Evolutionary conservation across 2,329 filamentous ascomycete genomes (phyloP).

Genomic region (Endothia cerciana): DNA sequence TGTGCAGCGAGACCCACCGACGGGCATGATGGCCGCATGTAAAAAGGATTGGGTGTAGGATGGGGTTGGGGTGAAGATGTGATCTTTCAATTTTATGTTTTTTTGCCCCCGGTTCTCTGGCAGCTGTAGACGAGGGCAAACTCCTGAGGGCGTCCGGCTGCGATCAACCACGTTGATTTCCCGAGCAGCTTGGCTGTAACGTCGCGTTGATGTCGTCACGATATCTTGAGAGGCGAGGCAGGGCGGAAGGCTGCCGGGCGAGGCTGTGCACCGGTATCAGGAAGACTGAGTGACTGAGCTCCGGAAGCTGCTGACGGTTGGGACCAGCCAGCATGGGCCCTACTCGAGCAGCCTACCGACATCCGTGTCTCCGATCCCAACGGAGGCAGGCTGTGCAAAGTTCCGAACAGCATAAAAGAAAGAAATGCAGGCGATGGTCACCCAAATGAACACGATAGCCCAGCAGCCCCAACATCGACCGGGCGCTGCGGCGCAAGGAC

Average conservation of each 20-base stretch:
- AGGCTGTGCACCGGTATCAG: neutral
- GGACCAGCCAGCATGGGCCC: neutral
- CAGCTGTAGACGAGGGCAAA: neutral
- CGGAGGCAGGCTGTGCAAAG: neutral
- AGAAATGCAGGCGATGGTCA: neutral
- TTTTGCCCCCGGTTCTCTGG: neutral
- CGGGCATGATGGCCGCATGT: conserved; percentile 15
- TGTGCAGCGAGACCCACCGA: conserved; percentile 9
- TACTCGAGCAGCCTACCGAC: conserved; percentile 1
- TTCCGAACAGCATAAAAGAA: neutral
- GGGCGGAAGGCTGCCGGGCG: neutral
- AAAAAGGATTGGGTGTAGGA: neutral
- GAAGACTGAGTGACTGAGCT: neutral
- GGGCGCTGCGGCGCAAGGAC: neutral
- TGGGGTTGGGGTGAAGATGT: neutral
- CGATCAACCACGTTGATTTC: neutral
- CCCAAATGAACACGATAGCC: neutral
- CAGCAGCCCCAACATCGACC: neutral
- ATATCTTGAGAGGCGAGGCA: no score
- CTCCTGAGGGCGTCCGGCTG: neutral
- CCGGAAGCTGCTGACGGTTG: neutral
- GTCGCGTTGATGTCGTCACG: neutral
- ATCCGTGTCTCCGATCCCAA: conserved; percentile 3
- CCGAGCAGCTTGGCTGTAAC: conserved; percentile 1
- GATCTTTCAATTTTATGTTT: no score